Evolutionary conservation across 2,329 filamentous ascomycete species (phyloP).

Genomic region (Xylaria sp.): DNA sequence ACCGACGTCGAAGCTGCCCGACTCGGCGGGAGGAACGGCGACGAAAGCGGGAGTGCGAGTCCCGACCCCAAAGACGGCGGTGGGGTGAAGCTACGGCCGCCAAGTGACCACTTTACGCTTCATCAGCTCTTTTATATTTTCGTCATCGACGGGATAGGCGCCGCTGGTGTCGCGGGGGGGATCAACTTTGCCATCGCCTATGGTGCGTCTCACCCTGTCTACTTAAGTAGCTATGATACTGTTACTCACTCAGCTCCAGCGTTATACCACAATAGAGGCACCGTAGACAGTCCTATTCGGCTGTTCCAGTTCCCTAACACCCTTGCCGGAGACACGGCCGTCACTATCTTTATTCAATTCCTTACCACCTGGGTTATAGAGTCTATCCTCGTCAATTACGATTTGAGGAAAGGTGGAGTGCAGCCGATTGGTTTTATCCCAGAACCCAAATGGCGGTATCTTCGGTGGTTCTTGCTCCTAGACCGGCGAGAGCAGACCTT

Average conservation of each 20-base stretch:
- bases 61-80: conserved; percentile 23
- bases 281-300: conserved; percentile 52
- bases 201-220: conserved; percentile 48
- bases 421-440: conserved; percentile 59
- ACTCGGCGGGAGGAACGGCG: conserved; percentile 8
- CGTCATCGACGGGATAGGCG: conserved; percentile 58
- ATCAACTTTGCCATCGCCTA: conserved; percentile 65
- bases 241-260: conserved; percentile 47
- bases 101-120: conserved; percentile 53
- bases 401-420: conserved; percentile 57
- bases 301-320: conserved; percentile 62
- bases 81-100: conserved; percentile 40
- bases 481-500: conserved; percentile 47
- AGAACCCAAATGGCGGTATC: conserved; percentile 48
- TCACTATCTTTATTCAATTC: conserved; percentile 63
- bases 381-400: conserved; percentile 58
- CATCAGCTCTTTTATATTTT: conserved; percentile 63
- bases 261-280: conserved; percentile 58
- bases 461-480: conserved; percentile 59
- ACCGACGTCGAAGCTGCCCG: conserved; percentile 37
- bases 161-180: conserved; percentile 58
- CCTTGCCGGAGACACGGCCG: conserved; percentile 59
- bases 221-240: background rate
- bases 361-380: conserved; percentile 64
- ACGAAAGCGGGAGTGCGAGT: conserved; percentile 10